Evolutionary conservation across 2,329 filamentous ascomycete genomes (phyloP).

Genomic region (Ophiostoma piceae): DNA sequence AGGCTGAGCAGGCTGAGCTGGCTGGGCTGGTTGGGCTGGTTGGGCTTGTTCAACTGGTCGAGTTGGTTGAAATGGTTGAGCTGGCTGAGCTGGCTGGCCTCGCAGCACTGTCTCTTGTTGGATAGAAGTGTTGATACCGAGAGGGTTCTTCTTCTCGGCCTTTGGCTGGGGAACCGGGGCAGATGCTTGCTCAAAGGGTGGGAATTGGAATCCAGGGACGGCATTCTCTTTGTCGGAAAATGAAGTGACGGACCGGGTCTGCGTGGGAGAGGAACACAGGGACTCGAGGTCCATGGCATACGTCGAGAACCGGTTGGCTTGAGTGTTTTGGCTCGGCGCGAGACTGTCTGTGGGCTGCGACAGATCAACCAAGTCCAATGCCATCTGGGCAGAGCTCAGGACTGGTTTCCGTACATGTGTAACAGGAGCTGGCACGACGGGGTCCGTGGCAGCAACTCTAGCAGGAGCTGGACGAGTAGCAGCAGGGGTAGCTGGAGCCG

Average conservation of each 20-base stretch:
- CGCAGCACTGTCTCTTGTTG: background rate
- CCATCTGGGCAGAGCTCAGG: background rate
- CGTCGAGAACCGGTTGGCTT: conserved; percentile 11
- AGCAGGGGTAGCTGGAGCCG: background rate
- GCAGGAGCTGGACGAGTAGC: background rate
- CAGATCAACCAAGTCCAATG: conserved; percentile 22
- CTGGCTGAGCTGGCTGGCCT: too few relatives aligned
- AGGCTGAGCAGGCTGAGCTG: background rate
- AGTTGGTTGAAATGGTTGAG: background rate
- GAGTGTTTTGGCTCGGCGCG: background rate
- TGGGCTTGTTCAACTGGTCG: background rate
- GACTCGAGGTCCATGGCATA: conserved; percentile 26
- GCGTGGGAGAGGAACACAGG: conserved; percentile 5
- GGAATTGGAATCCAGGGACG: background rate
- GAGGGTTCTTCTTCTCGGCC: background rate
- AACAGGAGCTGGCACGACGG: background rate
- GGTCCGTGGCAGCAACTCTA: background rate
- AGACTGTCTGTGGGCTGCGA: conserved; percentile 12
- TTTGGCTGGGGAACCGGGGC: background rate
- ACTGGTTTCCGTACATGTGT: background rate
- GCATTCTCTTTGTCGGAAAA: background rate
- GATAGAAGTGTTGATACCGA: background rate
- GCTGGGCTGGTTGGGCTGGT: background rate
- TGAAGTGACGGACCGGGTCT: background rate
- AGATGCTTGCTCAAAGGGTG: background rate